These are phyloP conservation scores for Pseudogymnoascus sp. DNA, from an alignment of 2,329 filamentous ascomycete species.

Conservation along the genomic window DNA sequence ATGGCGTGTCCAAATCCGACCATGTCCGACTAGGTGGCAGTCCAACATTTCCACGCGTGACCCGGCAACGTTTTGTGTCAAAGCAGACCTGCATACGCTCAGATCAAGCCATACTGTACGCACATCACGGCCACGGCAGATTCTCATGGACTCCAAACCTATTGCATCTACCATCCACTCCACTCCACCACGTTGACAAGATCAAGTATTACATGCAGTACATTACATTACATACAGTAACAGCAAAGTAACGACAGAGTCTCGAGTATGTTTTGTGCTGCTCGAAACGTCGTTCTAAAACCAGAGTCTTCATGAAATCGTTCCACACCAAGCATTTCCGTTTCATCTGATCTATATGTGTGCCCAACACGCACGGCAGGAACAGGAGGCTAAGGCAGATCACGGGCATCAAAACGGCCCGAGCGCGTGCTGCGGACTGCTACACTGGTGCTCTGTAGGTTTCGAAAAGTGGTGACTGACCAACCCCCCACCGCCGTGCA, in stretches of 20 bases:
- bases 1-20: not conserved
- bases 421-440: not conserved
- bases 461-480: slow-evolving; percentile 1
- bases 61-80: not conserved
- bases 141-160: not conserved
- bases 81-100: not conserved
- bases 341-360: slow-evolving; percentile 6
- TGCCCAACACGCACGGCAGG: not conserved
- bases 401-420: not conserved
- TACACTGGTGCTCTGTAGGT: not conserved
- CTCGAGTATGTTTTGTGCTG: slow-evolving; percentile 4
- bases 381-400: not conserved
- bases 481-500: not conserved
- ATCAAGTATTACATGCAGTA: not conserved
- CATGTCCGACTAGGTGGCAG: not conserved
- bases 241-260: not conserved
- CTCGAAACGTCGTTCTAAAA: not conserved
- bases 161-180: not conserved
- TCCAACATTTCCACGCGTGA: not conserved
- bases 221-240: not conserved
- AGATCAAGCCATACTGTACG: not conserved
- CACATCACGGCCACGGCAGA: too few species aligned
- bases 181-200: not conserved
- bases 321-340: not conserved
- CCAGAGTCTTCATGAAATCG: not conserved